A percentile compares a stretch with the other conserved stretches of the same genome.
phyloP scores from a whole-genome alignment of 345 rosid genomes.

The Jatropha curcas region DNA sequence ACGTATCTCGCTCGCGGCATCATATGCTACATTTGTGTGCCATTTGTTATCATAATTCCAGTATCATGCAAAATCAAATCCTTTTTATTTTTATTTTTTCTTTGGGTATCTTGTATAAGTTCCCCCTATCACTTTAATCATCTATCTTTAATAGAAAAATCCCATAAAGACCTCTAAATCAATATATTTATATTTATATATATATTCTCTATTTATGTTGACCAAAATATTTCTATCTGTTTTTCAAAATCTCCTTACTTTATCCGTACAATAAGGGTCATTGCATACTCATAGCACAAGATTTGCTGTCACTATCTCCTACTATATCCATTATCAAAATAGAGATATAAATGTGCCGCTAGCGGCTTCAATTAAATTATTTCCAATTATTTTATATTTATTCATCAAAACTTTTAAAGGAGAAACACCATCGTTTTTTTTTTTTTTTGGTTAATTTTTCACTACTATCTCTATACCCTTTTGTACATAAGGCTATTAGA shows the following conservation, averaged over 20 bases:
- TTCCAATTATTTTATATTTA: no score
- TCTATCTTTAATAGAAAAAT: neutral
- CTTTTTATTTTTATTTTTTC: no score
- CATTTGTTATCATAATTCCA: conserved; percentile 16
- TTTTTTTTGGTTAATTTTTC: no score
- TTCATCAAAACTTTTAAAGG: no score
- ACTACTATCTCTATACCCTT: no score
- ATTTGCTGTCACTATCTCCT: neutral
- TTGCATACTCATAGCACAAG: neutral
- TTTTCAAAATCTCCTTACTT: neutral
- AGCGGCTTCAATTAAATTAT: no score
- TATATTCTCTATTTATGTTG: neutral
- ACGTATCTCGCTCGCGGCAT: conserved; percentile 25
- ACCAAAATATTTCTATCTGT: neutral
- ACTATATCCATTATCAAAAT: neutral
- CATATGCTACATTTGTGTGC: conserved; percentile 11
- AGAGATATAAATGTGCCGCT: no score
- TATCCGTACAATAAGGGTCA: neutral
- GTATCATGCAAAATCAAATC: neutral
- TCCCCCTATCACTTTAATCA: neutral
- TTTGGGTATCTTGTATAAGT: neutral
- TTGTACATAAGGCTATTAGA: no score
- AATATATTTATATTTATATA: no score
- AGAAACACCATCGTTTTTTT: no score
- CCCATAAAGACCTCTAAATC: neutral